phyloP scores from a whole-genome alignment of 148 eudicot species.

The Camellia lanceoleosa region DNA sequence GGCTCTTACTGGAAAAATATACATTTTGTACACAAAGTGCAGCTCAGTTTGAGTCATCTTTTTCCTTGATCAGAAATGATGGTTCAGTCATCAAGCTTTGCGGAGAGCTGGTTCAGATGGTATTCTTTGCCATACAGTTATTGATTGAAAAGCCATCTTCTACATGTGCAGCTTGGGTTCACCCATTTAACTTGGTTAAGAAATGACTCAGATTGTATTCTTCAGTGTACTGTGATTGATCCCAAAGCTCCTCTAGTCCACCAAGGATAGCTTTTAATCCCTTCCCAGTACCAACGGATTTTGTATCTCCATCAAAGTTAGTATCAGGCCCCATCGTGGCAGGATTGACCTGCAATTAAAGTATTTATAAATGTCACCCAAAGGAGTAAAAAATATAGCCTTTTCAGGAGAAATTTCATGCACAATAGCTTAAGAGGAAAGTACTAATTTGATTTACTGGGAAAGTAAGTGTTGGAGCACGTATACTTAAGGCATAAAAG shows the following conservation, averaged over 20 bases:
- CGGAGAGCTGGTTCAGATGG: conserved; percentile 55
- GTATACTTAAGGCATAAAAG: not conserved
- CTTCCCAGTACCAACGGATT: conserved; percentile 58
- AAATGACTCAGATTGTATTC: conserved; percentile 88
- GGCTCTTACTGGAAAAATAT: conserved; percentile 13
- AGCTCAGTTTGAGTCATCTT: conserved; percentile 2
- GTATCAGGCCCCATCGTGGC: conserved; percentile 37
- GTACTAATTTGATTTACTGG: not conserved
- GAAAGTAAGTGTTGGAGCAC: not conserved
- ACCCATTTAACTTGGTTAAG: conserved; percentile 68
- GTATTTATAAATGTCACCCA: not conserved
- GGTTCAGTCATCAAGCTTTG: conserved; percentile 42
- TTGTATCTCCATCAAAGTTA: conserved; percentile 44
- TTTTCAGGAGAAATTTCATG: no score
- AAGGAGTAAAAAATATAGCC: not conserved
- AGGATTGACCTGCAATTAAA: conserved; percentile 43
- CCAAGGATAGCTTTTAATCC: conserved; percentile 90
- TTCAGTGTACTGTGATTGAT: conserved; percentile 95
- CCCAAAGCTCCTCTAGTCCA: conserved; percentile 98
- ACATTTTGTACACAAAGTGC: conserved; percentile 19
- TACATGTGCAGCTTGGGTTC: conserved; percentile 5
- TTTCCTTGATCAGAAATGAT: not conserved
- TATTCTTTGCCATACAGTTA: conserved; percentile 73
- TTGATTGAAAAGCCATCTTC: conserved; percentile 63
- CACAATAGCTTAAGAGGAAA: not conserved